Evolutionary conservation across 1,284 basidiomycete species (phyloP).

Genomic region (Anthracocystis walkeri): DNA sequence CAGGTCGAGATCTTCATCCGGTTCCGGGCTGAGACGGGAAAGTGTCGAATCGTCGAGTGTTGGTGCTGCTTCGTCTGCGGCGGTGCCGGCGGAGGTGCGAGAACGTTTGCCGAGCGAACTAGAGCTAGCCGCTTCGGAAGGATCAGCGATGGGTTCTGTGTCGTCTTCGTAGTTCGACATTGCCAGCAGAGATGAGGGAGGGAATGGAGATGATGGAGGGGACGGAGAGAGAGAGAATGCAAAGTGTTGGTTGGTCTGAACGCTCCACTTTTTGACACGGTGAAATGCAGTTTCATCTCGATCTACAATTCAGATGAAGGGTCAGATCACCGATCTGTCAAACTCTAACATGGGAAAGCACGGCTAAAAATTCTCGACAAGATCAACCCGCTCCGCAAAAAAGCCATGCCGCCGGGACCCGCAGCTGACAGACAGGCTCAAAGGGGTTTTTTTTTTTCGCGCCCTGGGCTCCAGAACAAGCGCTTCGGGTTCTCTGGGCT

Average conservation of each 20-base stretch:
- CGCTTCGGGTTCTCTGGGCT: conserved; percentile 50
- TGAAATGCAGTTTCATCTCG: too few relatives aligned
- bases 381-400: too few relatives aligned
- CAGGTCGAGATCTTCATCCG: conserved; percentile 65
- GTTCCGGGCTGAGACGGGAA: conserved; percentile 58
- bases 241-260: neutral
- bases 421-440: neutral
- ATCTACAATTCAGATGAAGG: too few relatives aligned
- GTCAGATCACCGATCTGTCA: too few relatives aligned
- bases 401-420: neutral
- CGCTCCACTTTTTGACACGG: too few relatives aligned
- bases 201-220: too few relatives aligned
- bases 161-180: conserved; percentile 60
- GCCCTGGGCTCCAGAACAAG: conserved; percentile 30
- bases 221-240: neutral
- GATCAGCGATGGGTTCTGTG: conserved; percentile 49
- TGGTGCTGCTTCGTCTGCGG: conserved; percentile 1
- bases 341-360: too few relatives aligned
- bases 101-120: conserved; percentile 35
- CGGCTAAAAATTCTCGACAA: too few relatives aligned
- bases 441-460: conserved; percentile 2
- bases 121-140: conserved; percentile 20
- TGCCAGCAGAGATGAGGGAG: neutral
- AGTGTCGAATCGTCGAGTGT: conserved; percentile 1
- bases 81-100: conserved; percentile 8